Evolutionary conservation across 1,139 yeast genomes (phyloP), one percentile per base, ranked within the genome.

Genomic region (Candida smagusa): DNA sequence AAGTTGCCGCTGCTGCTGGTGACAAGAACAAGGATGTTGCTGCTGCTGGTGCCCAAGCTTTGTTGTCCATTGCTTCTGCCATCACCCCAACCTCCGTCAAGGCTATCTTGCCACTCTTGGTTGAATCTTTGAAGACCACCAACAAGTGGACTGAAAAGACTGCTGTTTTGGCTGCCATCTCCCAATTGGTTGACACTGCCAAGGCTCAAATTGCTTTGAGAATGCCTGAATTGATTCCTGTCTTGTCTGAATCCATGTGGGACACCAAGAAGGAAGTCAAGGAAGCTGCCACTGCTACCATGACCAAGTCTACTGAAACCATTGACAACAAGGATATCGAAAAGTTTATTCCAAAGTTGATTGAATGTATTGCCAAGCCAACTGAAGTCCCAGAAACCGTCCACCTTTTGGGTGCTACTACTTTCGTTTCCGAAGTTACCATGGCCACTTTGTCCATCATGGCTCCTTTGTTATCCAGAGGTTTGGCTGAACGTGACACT

Each of bases 261-360:
- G 98, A 92, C 72, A 92, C 98, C 74, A 92, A 92, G 83, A 79
- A 81, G 72, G 97, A 92, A 65, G 97, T 92, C 67, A 92, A 92
- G 84, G 82, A 79, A 59, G 95, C 94, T 64, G 97, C 98, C 54
- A 85, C 95, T 59, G 83, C 82, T 59, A 88, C 97, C 68, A 89
- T 92, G 81, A 80, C 90, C 71, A 87, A 88, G 75, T 84, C 96
- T 56, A 92, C 98, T 59, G 94, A 89, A 70, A 89, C 97, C 63
- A 92, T 92, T 61, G 95, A 92, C 73, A 92, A 92, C 90, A 92
- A 92, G 84, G 98, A 92, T 88, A 94, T 92, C 65, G 96, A 88
- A 72, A 88, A 90, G 79, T 92, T 92, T 78, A 92, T 92, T 72
- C 98, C 98, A 63, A 86, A 88, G 70, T 84, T 92, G 77, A 90